phyloP scores from a whole-genome alignment of 805 yeast genomes.

The Grigorovia jiainica region DNA sequence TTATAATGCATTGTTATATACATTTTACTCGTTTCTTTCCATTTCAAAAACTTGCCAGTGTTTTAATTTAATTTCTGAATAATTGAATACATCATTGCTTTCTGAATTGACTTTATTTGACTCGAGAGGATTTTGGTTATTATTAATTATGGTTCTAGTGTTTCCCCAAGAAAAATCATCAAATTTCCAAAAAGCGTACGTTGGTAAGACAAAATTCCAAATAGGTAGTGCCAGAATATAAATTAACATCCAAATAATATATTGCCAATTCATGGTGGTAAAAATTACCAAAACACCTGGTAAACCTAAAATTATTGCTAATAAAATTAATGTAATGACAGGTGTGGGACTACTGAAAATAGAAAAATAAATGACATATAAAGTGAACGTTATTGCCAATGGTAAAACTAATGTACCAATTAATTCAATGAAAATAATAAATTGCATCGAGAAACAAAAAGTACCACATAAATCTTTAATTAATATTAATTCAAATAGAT shows the following conservation, averaged over 20 bases:
- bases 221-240: conserved; percentile 79
- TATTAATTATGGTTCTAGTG: conserved; percentile 70
- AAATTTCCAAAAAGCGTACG: conserved; percentile 87
- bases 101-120: too few relatives aligned
- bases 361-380: conserved; percentile 67
- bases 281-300: conserved; percentile 77
- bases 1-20: too few relatives aligned
- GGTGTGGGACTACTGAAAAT: conserved; percentile 71
- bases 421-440: conserved; percentile 73
- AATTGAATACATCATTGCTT: conserved; percentile 70
- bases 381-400: conserved; percentile 73
- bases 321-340: conserved; percentile 58
- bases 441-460: conserved; percentile 91
- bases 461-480: conserved; percentile 89
- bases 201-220: conserved; percentile 85
- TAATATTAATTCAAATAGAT: conserved; percentile 75
- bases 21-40: too few relatives aligned
- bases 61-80: conserved; percentile 82
- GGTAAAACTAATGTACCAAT: conserved; percentile 85
- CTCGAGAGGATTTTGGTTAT: conserved; percentile 39
- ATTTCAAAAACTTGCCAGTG: conserved; percentile 92
- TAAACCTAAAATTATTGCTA: conserved; percentile 72
- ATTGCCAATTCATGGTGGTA: conserved; percentile 66
- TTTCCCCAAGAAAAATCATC: conserved; percentile 98
- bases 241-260: conserved; percentile 68